Evolutionary conservation across 352 stramenopile genomes (phyloP).

Genomic region (Plasmopara muralis): DNA sequence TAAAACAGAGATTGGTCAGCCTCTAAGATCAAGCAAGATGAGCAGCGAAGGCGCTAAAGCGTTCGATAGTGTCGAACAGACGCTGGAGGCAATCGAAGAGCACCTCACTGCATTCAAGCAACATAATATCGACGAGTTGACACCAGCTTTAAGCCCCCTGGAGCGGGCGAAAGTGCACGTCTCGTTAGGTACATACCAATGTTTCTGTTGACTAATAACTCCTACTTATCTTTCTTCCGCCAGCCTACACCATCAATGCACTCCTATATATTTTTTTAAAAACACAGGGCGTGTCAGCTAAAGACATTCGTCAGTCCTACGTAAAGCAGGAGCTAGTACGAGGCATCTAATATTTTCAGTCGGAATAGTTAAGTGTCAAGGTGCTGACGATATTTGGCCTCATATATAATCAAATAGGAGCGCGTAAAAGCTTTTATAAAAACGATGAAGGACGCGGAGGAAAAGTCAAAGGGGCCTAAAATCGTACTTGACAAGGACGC

Average conservation of each 20-base stretch:
- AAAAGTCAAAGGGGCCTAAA: constrained; percentile 57
- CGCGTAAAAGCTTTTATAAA: constrained; percentile 85
- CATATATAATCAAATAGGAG: constrained; percentile 29
- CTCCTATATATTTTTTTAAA: constrained; percentile 85
- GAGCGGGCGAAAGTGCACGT: constrained; percentile 83
- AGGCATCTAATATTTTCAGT: too few relatives aligned
- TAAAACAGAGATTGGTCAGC: too few relatives aligned
- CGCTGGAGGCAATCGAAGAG: constrained; percentile 66
- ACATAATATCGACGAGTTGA: constrained; percentile 48
- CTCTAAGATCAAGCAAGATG: constrained; percentile 20
- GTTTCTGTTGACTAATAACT: neutral
- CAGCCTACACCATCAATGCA: constrained; percentile 83
- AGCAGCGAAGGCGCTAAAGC: constrained; percentile 59
- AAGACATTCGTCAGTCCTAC: constrained; percentile 85
- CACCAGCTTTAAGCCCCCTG: constrained; percentile 50
- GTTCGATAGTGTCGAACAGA: constrained; percentile 72
- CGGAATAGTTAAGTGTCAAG: too few relatives aligned
- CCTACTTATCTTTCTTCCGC: neutral
- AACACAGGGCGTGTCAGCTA: constrained; percentile 78
- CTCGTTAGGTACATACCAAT: constrained; percentile 48
- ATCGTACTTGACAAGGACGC: constrained; percentile 73
- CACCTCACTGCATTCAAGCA: constrained; percentile 56
- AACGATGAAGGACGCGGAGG: constrained; percentile 86
- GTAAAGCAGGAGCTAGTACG: constrained; percentile 83
- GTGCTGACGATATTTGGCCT: too few relatives aligned